These are phyloP conservation scores for Colletotrichum nymphaeae DNA, from an alignment of 2,329 filamentous ascomycete genomes.

Conservation along the genomic window DNA sequence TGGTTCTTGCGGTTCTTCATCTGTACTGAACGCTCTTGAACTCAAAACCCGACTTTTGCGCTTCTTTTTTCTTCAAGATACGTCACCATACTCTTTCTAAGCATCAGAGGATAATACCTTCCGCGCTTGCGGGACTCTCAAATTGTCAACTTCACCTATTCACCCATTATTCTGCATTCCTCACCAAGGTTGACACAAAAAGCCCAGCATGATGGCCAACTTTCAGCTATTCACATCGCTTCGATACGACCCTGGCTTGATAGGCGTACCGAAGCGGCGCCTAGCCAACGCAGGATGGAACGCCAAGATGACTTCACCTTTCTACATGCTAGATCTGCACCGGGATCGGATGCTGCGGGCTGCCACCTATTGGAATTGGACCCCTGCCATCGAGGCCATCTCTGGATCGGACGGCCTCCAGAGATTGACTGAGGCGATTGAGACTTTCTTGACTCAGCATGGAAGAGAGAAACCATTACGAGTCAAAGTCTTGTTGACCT, in stretches of 20 bases:
- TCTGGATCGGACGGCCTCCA: slow-evolving; percentile 58
- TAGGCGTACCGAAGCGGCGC: slow-evolving; percentile 50
- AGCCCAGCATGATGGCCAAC: slow-evolving; percentile 45
- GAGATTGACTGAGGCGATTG: slow-evolving; percentile 46
- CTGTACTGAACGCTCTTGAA: background rate
- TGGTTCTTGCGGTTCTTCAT: background rate
- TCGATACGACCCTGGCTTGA: slow-evolving; percentile 74
- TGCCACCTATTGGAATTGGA: slow-evolving; percentile 68
- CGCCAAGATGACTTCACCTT: slow-evolving; percentile 64
- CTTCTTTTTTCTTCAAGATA: background rate
- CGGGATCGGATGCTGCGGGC: slow-evolving; percentile 80
- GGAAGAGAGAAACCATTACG: slow-evolving; percentile 50
- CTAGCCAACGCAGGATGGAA: slow-evolving; percentile 63
- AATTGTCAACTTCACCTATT: no score
- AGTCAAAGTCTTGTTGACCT: slow-evolving; percentile 66
- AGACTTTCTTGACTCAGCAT: slow-evolving; percentile 48
- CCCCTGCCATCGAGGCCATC: slow-evolving; percentile 55
- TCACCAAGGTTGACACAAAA: background rate
- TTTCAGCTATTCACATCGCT: slow-evolving; percentile 78
- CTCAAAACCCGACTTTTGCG: background rate
- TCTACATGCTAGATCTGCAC: slow-evolving; percentile 86
- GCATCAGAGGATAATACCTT: background rate
- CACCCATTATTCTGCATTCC: background rate
- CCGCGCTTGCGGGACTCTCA: no score
- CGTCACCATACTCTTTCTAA: background rate